These are phyloP conservation scores for Clavulina sp. DNA, from an alignment of 768 basidiomycete genomes.

Conservation along the genomic window DNA sequence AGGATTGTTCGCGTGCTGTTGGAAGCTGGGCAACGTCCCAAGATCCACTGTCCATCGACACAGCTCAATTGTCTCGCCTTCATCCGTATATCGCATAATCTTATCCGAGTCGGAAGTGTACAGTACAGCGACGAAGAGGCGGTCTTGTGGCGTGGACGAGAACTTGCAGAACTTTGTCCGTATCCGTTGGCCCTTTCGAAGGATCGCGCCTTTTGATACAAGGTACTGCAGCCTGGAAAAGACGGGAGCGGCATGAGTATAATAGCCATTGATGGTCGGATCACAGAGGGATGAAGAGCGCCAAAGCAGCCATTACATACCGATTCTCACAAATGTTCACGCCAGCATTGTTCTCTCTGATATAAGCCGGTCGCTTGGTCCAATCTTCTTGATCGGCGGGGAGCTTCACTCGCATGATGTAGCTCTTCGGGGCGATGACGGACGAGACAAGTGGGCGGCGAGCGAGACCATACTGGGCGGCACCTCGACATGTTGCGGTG, in stretches of 20 bases:
- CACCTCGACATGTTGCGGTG: slow-evolving; percentile 74
- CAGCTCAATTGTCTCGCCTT: slow-evolving; percentile 20
- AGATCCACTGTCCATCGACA: slow-evolving; percentile 63
- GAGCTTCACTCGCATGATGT: slow-evolving; percentile 82
- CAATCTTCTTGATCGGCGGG: slow-evolving; percentile 77
- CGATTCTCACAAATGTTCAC: slow-evolving; percentile 72
- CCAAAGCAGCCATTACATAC: slow-evolving; percentile 21
- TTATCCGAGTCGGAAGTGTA: slow-evolving; percentile 58
- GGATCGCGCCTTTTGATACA: slow-evolving; percentile 70
- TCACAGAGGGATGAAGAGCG: background rate
- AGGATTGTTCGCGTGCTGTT: slow-evolving; percentile 40
- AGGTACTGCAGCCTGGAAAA: slow-evolving; percentile 65
- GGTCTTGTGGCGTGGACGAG: slow-evolving; percentile 33
- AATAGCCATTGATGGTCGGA: no score
- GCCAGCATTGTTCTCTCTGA: slow-evolving; percentile 57
- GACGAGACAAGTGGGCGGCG: slow-evolving; percentile 60
- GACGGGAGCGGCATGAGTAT: slow-evolving; percentile 41
- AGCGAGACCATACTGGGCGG: slow-evolving; percentile 74
- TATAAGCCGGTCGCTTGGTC: slow-evolving; percentile 71
- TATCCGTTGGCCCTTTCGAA: slow-evolving; percentile 74
- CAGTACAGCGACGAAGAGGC: slow-evolving; percentile 57
- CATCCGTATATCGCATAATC: slow-evolving; percentile 69
- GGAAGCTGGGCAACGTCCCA: slow-evolving; percentile 58
- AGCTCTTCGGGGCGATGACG: slow-evolving; percentile 65
- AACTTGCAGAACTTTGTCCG: slow-evolving; percentile 58